A percentile compares a stretch with the other conserved stretches of the same genome.
Conservation (phyloP, 768 basidiomycete species). For the Termitomyces sp. region DNA sequence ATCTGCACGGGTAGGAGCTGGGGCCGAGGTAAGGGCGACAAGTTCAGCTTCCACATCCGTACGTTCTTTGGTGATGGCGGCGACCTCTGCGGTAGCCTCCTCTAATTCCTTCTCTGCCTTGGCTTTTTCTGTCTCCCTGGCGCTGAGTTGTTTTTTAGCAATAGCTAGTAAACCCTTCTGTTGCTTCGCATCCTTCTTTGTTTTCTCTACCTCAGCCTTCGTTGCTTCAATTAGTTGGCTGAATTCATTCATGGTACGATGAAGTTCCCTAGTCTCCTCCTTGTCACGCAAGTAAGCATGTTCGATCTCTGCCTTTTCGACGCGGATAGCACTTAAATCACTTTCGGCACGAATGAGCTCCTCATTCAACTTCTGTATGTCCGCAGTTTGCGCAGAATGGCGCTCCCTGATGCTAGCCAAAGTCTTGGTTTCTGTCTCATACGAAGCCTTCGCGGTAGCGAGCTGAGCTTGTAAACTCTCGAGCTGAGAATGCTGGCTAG, state of each 20-base stretch:
- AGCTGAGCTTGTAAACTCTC: slow-evolving; percentile 81
- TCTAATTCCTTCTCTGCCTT: slow-evolving; percentile 71
- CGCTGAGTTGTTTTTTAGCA: slow-evolving; percentile 87
- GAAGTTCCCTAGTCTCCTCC: slow-evolving; percentile 86
- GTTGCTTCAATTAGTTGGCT: slow-evolving; percentile 66
- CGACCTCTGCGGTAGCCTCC: slow-evolving; percentile 56
- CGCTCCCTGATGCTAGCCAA: slow-evolving; percentile 69
- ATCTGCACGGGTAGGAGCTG: slow-evolving; percentile 32
- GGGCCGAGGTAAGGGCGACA: slow-evolving; percentile 25
- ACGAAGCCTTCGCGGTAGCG: slow-evolving; percentile 76
- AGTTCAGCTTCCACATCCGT: slow-evolving; percentile 53
- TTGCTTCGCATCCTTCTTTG: slow-evolving; percentile 91
- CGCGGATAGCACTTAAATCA: slow-evolving; percentile 81
- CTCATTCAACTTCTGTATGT: slow-evolving; percentile 68
- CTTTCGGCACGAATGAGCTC: slow-evolving; percentile 90
- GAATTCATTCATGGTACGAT: slow-evolving; percentile 80
- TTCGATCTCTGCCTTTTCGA: slow-evolving; percentile 92
- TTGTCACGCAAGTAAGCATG: slow-evolving; percentile 86
- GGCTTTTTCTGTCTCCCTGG: slow-evolving; percentile 75
- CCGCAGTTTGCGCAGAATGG: slow-evolving; percentile 58
- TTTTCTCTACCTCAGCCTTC: slow-evolving; percentile 79
- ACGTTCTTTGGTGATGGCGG: slow-evolving; percentile 50
- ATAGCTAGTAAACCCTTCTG: slow-evolving; percentile 95
- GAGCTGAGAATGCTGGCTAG: slow-evolving; percentile 70
- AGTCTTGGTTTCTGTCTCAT: slow-evolving; percentile 78